Base-by-base conservation (phyloP, 2,329 filamentous ascomycete species). In the Botrytis aclada region DNA sequence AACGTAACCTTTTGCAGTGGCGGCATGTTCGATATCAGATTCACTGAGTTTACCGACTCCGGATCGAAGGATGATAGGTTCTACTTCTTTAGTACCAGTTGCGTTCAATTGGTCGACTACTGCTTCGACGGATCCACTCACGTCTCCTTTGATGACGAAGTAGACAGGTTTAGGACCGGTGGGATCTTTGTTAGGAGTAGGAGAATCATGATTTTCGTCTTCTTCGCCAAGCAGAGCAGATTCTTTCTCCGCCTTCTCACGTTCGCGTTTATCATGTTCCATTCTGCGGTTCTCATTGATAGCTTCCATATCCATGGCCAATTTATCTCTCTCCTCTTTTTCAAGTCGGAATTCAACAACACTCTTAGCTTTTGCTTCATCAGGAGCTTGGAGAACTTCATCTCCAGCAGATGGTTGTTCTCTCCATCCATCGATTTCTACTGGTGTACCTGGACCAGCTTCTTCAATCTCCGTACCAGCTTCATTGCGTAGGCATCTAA, bases 361-460 rank as follows among this genome's bases (percentile, higher is more conserved):
- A 3, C 86, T 87, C 79, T 93, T 93, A 51, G 94, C 96, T 75
- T 88, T 91, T 74, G 89, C 88, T 83, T 98, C 95, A 77, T 90
- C 89, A 0, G 88, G 85, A 1, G 95, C 93, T 83, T 98, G 93
- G 0, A 99, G 85, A 14, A 97, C 91, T 83, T 94, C 90, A 78
- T 97, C 93, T 67, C 97, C 97, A 1, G 96, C 95, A 37, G 88
- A 87, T 0, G 96, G 95, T 76, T 94, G 91, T 51, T 94, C 92
- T 78, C 91, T 90, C 96, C 96, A 99, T n/a, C 96, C 96, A 75
- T 98, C 90, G 32, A 99, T 89, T 82, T 98, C 94, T 4, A 97
- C 93, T 0, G 97, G 94, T 41, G 91, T 96, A 51, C 96, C 96
- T 0, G 96, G 97, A 0, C 90, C 89, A 22, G 94, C 95, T 81